phyloP scores from a whole-genome alignment of 768 basidiomycete species.

The Fibroporia radiculosa region DNA sequence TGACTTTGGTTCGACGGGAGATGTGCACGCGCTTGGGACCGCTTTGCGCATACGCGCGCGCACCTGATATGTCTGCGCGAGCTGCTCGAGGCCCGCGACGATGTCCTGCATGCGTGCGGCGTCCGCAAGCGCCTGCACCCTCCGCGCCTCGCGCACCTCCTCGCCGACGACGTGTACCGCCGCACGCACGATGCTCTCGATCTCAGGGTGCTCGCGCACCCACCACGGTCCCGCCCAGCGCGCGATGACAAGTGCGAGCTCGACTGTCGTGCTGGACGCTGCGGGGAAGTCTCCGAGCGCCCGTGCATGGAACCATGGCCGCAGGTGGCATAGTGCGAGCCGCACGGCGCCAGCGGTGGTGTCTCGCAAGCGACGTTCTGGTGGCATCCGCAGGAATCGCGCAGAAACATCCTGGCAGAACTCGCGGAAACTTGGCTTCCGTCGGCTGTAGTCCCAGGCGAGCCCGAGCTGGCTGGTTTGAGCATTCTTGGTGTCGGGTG shows the following conservation, averaged over 20 bases:
- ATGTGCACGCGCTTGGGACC: not conserved
- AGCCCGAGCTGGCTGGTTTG: slow-evolving; percentile 29
- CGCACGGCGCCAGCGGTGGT: slow-evolving; percentile 62
- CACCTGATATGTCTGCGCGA: slow-evolving; percentile 33
- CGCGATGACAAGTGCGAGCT: slow-evolving; percentile 27
- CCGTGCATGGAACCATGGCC: slow-evolving; percentile 58
- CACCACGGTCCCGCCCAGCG: slow-evolving; percentile 64
- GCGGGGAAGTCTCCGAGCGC: slow-evolving; percentile 33
- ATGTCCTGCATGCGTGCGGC: slow-evolving; percentile 40
- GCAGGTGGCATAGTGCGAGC: slow-evolving; percentile 58
- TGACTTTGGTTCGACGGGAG: not conserved
- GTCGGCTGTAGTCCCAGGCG: slow-evolving; percentile 51
- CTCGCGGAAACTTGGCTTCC: slow-evolving; percentile 55
- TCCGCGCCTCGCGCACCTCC: slow-evolving; percentile 48
- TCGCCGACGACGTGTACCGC: slow-evolving; percentile 57
- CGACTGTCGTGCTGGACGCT: slow-evolving; percentile 30
- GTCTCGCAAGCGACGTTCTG: slow-evolving; percentile 53
- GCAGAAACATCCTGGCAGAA: slow-evolving; percentile 68
- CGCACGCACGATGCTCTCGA: slow-evolving; percentile 48
- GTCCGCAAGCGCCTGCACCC: slow-evolving; percentile 36
- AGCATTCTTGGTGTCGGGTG: slow-evolving; percentile 22
- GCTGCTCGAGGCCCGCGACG: slow-evolving; percentile 41
- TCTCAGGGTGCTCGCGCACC: slow-evolving; percentile 56
- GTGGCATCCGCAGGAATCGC: slow-evolving; percentile 46
- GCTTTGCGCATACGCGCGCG: slow-evolving; percentile 5